Conservation (phyloP, 768 basidiomycete species). For the Mycena amicta region DNA sequence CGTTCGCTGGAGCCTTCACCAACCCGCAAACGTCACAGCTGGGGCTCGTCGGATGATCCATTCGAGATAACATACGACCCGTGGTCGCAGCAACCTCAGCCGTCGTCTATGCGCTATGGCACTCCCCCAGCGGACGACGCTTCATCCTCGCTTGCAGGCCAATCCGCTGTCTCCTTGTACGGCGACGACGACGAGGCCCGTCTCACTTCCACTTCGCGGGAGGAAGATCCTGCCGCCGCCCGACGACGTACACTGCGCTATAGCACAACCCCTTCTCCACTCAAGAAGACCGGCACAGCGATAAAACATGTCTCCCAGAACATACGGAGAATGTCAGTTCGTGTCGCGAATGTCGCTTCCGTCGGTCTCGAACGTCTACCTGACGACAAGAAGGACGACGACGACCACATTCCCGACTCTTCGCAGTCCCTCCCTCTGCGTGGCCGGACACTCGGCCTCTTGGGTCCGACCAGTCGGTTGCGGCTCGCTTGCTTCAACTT, state of each 20-base stretch:
- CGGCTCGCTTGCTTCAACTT: conserved; percentile 67
- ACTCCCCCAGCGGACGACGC: conserved; percentile 34
- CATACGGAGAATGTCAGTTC: conserved; percentile 65
- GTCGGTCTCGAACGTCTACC: conserved; percentile 62
- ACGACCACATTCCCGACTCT: conserved; percentile 45
- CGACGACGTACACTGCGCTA: conserved; percentile 50
- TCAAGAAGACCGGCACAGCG: conserved; percentile 62
- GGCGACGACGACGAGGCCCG: conserved; percentile 62
- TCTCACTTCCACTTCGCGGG: conserved; percentile 54
- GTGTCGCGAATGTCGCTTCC: conserved; percentile 81
- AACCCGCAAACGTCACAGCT: conserved; percentile 21
- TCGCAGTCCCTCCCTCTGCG: conserved; percentile 56
- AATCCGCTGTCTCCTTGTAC: conserved; percentile 52
- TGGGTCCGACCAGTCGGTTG: conserved; percentile 69
- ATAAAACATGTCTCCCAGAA: conserved; percentile 60
- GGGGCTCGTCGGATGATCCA: conserved; percentile 41
- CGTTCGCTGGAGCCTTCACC: conserved; percentile 15
- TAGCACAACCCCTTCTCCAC: conserved; percentile 54
- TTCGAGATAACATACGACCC: conserved; percentile 47
- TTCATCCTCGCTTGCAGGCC: conserved; percentile 46
- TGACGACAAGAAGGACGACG: conserved; percentile 39
- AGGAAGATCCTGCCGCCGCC: conserved; percentile 29
- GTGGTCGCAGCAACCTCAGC: conserved; percentile 24
- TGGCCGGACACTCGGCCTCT: conserved; percentile 76
- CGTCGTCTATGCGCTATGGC: conserved; percentile 30